Evolutionary conservation across 345 rosid species (phyloP), one percentile per base, ranked within the genome.

Genomic region (Populus euphratica): DNA sequence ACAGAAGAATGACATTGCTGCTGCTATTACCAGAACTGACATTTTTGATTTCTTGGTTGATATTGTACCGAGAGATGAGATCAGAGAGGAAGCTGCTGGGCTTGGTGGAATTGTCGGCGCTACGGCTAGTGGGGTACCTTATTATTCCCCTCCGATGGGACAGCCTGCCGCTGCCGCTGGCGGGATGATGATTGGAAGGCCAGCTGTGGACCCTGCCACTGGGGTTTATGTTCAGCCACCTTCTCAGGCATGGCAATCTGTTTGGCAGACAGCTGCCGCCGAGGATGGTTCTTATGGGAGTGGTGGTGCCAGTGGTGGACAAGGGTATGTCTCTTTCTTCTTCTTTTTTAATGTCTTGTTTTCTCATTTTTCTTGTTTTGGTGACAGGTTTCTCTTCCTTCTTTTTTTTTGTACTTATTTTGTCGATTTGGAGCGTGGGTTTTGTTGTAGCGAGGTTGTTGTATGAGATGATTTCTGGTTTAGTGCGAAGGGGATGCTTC

Each of bases 181-280:
- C 10, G 93, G 90, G 18, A 94, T 94, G 80, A 93, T 94, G 97
- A 94, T 93, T 67, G 98, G 98, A 2, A 84, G 93, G 76, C 98
- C 98, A 0, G 97, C 93, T 10, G 80, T 93, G 79, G 98, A 93
- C 61, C 97, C 94, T 59, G 29, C 29, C 23, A 72, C 85, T 47
- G 93, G 92, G 6, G 89, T 91, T 52, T 90, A 87, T 71, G 87
- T 82, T 8, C 97, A 93, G 85, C 94, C 97, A 10, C 98, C 98
- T 10, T 93, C 96, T 36, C 99, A 93, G 87, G 92, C 97, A 8
- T 95, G 99, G 99, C 97, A 95, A 84, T 90, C 93, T 44, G 96
- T 90, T 33, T 93, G 98, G 98, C 94, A 93, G 90, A 84, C 87
- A n/a, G 67, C 91, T 1, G 86, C 91, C 2, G 86, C 85, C 0